phyloP scores from a whole-genome alignment of 2,329 filamentous ascomycete species.

The Pseudohalonectria lignicola region DNA sequence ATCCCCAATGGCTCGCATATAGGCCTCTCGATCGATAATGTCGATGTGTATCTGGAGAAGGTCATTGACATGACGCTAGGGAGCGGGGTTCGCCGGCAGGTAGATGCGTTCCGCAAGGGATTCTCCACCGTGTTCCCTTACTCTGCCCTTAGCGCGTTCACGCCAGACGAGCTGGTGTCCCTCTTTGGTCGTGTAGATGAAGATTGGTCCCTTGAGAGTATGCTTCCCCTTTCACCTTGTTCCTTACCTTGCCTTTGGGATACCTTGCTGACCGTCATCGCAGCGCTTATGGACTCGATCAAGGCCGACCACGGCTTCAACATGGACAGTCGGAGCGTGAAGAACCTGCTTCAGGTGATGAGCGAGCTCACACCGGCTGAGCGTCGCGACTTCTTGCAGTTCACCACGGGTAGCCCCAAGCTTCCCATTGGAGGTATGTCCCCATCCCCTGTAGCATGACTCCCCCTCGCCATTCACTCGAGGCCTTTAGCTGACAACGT shows the following conservation, averaged over 20 bases:
- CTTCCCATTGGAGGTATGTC: conserved; percentile 88
- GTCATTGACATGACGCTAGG: conserved; percentile 89
- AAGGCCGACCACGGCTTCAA: conserved; percentile 98
- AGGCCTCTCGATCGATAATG: conserved; percentile 78
- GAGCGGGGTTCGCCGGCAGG: conserved; percentile 76
- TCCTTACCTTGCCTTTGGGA: no score
- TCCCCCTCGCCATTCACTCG: background rate
- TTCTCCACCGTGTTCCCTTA: conserved; percentile 98
- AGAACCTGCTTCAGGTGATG: conserved; percentile 89
- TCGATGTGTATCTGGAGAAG: conserved; percentile 77
- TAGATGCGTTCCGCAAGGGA: conserved; percentile 80
- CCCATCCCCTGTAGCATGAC: background rate
- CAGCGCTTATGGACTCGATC: conserved; percentile 88
- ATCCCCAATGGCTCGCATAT: conserved; percentile 62
- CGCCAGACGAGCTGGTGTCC: conserved; percentile 87
- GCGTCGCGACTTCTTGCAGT: conserved; percentile 90
- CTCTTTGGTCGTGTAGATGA: conserved; percentile 88
- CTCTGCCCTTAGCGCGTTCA: conserved; percentile 83
- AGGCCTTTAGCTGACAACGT: conserved; percentile 18
- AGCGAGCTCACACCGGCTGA: conserved; percentile 66
- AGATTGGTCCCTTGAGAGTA: conserved; percentile 96
- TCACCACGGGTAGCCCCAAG: conserved; percentile 95
- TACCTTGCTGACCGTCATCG: background rate
- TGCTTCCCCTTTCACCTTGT: no score
- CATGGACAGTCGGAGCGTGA: conserved; percentile 93